Evolutionary conservation across 345 rosid species (phyloP).

Genomic region (Euclidium syriacum): DNA sequence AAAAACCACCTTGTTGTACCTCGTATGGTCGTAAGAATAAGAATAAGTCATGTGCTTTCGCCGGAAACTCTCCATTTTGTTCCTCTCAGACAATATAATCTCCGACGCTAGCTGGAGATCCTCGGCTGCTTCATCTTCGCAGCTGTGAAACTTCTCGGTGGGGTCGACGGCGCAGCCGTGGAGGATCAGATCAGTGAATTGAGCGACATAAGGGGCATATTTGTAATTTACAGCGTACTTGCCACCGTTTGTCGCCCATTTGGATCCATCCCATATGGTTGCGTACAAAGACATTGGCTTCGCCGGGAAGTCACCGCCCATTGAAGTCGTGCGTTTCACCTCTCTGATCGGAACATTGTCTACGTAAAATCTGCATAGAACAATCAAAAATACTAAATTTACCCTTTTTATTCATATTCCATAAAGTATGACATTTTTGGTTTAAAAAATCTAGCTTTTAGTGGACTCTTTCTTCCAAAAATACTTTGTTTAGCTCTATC

Average conservation of each 20-base stretch:
- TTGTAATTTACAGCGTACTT: conserved; percentile 88
- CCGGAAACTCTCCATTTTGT: conserved; percentile 63
- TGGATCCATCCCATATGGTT: conserved; percentile 95
- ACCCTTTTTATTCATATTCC: neutral
- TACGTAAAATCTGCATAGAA: conserved; percentile 66
- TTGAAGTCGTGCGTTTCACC: conserved; percentile 52
- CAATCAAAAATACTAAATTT: neutral
- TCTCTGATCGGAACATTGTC: conserved; percentile 81
- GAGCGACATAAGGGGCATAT: conserved; percentile 65
- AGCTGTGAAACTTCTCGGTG: conserved; percentile 40
- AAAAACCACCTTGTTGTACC: conserved; percentile 66
- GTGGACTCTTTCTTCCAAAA: neutral
- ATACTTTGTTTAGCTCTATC: conserved; percentile 2
- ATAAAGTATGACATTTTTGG: neutral
- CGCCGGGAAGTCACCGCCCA: conserved; percentile 88
- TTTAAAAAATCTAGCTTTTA: neutral
- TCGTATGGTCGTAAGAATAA: conserved; percentile 74
- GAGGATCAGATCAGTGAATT: conserved; percentile 64
- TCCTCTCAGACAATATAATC: conserved; percentile 43
- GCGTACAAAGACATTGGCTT: conserved; percentile 97
- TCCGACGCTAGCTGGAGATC: conserved; percentile 32
- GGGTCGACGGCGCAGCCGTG: conserved; percentile 95
- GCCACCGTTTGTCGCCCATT: conserved; percentile 97
- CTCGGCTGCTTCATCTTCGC: conserved; percentile 33
- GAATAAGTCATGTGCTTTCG: conserved; percentile 83